Evolutionary conservation across 768 basidiomycete genomes (phyloP), one percentile per base, ranked within the genome.

Genomic region (Udeniomyces megalosporus): DNA sequence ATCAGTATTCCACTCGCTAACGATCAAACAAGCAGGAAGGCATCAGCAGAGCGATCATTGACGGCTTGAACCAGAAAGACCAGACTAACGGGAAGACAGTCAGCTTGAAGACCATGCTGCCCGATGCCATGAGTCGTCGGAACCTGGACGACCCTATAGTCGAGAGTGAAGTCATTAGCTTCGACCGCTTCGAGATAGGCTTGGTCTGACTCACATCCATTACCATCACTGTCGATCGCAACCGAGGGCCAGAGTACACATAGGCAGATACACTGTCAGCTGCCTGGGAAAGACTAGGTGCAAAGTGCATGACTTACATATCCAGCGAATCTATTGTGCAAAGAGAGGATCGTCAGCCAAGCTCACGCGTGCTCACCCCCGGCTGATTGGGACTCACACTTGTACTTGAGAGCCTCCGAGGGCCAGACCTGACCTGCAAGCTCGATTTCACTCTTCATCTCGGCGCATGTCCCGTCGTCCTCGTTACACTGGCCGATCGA

Each of bases 1-100:
- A 31, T 46, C 52, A 34, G 51, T 55, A 42, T 61, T 61, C 52
- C 52, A 61, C 24, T 61, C 60, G n/a, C 50, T 50, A 44, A 60
- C 52, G 42, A 60, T 44, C 0, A 42, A 28, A 26, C 7, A 17
- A 17, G 6, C 6, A 47, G 26, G 46, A 2, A 28, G 7, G 20
- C 24, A 28, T 10, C 5, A 52, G 50, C 14, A 4, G 26, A 29
- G 50, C 14, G 53, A 24, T 22, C 2, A 38, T 14, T 34, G 31
- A 20, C 10, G 31, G 5, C 20, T n/a, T 12, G 8, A 51, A 45
- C 2, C 20, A 24, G 14, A 10, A 38, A 10, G n/a, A 8, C n/a
- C n/a, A 38, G 0, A 26, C 15, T 8, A 12, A 26, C 10, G 20
- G 29, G 12, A 47, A 22, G 46, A 32, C 0, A 31, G 42, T 35